phyloP scores from a whole-genome alignment of 176 grass and related monocot species.

The Oryza longistaminata region DNA sequence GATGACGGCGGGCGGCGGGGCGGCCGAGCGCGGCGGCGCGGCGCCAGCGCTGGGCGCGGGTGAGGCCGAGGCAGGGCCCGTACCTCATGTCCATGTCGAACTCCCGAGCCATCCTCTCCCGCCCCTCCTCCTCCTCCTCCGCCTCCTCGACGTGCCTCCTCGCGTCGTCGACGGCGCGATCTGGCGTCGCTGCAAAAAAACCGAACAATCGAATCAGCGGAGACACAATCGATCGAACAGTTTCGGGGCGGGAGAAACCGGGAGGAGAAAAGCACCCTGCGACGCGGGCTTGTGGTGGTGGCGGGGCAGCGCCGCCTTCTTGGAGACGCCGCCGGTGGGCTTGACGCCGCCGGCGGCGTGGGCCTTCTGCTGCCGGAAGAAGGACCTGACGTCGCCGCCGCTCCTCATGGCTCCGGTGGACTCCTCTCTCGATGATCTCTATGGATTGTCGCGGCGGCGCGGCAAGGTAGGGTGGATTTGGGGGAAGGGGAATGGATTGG shows the following conservation, averaged over 20 bases:
- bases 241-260: not conserved
- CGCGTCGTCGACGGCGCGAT: not conserved
- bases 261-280: not conserved
- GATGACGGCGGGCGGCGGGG: constrained; percentile 50
- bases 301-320: constrained; percentile 21
- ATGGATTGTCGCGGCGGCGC: not conserved
- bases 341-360: constrained; percentile 19
- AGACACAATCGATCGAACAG: not conserved
- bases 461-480: not conserved
- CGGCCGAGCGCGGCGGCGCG: constrained; percentile 55
- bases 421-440: not conserved
- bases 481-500: not conserved
- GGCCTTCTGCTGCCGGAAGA: constrained; percentile 74
- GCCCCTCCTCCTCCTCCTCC: not conserved
- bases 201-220: not conserved
- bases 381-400: constrained; percentile 48
- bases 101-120: constrained; percentile 44
- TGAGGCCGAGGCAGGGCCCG: constrained; percentile 76
- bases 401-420: constrained; percentile 35
- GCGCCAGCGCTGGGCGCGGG: constrained; percentile 56
- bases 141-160: not conserved
- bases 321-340: constrained; percentile 46
- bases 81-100: constrained; percentile 87
- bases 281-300: constrained; percentile 19
- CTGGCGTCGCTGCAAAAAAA: not conserved